These are phyloP conservation scores for Tetrapisispora taiwanensis DNA, from an alignment of 805 yeast genomes.

Conservation along the genomic window DNA sequence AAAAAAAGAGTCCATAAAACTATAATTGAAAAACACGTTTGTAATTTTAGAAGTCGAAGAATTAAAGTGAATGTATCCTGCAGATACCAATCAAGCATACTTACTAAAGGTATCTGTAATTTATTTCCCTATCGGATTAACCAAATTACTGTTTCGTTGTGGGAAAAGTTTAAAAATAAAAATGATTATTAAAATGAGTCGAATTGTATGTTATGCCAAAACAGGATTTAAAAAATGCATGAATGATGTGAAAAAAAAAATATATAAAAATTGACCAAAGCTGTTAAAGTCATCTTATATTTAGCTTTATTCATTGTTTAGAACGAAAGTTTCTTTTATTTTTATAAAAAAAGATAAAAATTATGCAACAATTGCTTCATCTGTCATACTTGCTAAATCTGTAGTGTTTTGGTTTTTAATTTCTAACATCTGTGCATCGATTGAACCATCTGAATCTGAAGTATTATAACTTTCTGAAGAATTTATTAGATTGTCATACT, in stretches of 20 bases:
- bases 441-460: conserved; percentile 1
- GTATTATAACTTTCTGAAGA: neutral
- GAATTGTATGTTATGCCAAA: neutral
- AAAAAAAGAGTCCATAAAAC: too few relatives aligned
- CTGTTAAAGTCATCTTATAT: too few relatives aligned
- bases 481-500: conserved; percentile 12
- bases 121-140: too few relatives aligned
- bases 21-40: neutral
- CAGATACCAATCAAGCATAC: too few relatives aligned
- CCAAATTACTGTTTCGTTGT: too few relatives aligned
- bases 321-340: too few relatives aligned
- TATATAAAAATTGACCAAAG: too few relatives aligned
- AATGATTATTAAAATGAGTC: neutral
- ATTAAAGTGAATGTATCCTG: neutral
- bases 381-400: neutral
- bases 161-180: too few relatives aligned
- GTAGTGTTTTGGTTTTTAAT: conserved; percentile 1
- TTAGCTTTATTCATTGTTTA: too few relatives aligned
- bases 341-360: neutral
- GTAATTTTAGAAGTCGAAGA: neutral
- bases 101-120: too few relatives aligned
- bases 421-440: neutral
- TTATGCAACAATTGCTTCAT: neutral
- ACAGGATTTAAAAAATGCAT: neutral
- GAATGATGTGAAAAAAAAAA: neutral